A percentile compares a stretch with the other conserved stretches of the same genome.
These are phyloP conservation scores for Candida anutae DNA, from an alignment of 1,139 yeast species.

Conservation along the genomic window DNA sequence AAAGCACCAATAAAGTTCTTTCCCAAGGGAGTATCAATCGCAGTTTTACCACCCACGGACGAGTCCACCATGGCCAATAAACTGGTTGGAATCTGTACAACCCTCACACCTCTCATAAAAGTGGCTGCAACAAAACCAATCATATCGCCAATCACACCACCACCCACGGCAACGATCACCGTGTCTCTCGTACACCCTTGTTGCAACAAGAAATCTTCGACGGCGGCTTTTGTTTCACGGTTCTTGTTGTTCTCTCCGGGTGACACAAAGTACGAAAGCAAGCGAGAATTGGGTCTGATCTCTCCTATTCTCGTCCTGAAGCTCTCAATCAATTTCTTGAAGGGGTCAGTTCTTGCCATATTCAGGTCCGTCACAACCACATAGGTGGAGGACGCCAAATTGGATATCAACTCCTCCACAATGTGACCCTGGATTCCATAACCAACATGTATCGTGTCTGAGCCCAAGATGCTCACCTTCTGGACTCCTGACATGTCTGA, in stretches of 20 bases:
- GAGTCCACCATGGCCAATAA: conserved; percentile 96
- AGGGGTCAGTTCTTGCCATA: conserved; percentile 63
- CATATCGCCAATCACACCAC: conserved; percentile 99
- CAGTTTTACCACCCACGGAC: conserved; percentile 97
- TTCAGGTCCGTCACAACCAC: conserved; percentile 85
- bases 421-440: conserved; percentile 73
- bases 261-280: conserved; percentile 66
- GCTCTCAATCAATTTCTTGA: conserved; percentile 24
- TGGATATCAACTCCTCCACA: conserved; percentile 55
- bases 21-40: conserved; percentile 96
- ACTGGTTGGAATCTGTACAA: conserved; percentile 91
- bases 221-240: conserved; percentile 82
- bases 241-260: conserved; percentile 95
- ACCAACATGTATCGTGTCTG: conserved; percentile 86
- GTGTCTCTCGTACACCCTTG: conserved; percentile 96
- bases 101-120: conserved; percentile 96
- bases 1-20: conserved; percentile 96
- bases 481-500: conserved; percentile 28
- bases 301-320: conserved; percentile 24
- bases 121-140: conserved; percentile 98
- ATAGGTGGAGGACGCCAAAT: conserved; percentile 79
- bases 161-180: conserved; percentile 90
- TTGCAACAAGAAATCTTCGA: conserved; percentile 82
- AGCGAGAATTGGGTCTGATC: conserved; percentile 45
- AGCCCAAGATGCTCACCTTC: conserved; percentile 69